Evolutionary conservation across 2,329 filamentous ascomycete species (phyloP), one percentile per base, ranked within the genome.

Genomic region (Orbilia javanica): DNA sequence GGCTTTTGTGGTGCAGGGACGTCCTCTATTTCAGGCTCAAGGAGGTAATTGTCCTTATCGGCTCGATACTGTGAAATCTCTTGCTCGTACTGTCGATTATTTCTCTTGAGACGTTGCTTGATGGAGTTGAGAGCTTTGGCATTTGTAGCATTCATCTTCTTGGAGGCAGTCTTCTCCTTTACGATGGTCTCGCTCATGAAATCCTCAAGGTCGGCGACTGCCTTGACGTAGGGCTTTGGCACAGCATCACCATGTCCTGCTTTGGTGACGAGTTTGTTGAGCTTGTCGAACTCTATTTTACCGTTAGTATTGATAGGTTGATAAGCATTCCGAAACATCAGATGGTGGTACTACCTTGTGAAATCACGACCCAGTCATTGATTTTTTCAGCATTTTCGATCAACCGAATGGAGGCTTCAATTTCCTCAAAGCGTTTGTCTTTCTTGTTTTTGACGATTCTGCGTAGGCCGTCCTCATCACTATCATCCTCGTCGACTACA

Each of bases 341-440:
- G n/a, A 31, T 39, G 11, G 29, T 60, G 29, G 11, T 36, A 13
- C 80, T 89, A 96, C 94, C 94, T 83, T 90, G 89, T 79, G 93
- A 93, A 81, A 98, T 96, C 80, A 95, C 91, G 81, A 92, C 92
- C 96, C 96, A 99, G 86, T 99, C 96, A 83, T 93, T 94, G 83
- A 98, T 99, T 88, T 97, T 98, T 85, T 96, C 89, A 79, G 93
- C 94, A 86, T 99, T 99, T 84, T 98, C 94, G 83, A 99, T 98
- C 83, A 92, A 86, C 85, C 92, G 92, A 83, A 98, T 92, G 50
- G 91, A 97, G 77, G 90, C 89, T 85, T 99, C 95, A 79, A 99
- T 88, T 85, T 98, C 96, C 83, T 97, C 95, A 81, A 93, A 88
- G 79, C 96, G 90, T 89, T 99, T 99, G 87, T 98, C 94, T 86